Conservation (phyloP, 208 protist genomes). For the Leishmania aethiopica region DNA sequence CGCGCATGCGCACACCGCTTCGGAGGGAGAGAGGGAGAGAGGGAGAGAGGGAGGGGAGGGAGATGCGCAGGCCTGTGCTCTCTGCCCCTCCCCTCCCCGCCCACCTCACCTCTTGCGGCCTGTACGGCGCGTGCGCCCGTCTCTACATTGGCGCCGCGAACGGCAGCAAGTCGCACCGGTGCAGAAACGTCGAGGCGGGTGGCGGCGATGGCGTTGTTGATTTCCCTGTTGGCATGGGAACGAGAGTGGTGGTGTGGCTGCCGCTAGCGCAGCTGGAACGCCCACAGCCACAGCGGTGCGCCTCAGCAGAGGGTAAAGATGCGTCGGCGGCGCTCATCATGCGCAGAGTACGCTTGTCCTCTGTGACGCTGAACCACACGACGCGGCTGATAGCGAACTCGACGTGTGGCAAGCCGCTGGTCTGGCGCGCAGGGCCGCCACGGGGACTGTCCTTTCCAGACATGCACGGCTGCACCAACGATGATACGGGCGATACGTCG, state of each 20-base stretch:
- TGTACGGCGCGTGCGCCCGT: background rate
- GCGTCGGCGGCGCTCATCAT: constrained; percentile 2
- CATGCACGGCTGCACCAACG: background rate
- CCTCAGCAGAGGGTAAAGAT: background rate
- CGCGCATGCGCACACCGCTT: background rate
- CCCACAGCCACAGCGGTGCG: constrained; percentile 1
- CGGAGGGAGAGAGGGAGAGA: background rate
- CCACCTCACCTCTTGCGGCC: background rate
- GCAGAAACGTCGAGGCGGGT: constrained; percentile 2
- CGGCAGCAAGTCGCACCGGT: constrained; percentile 21
- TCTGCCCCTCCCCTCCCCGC: background rate
- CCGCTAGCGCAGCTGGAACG: background rate
- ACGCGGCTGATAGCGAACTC: constrained; percentile 29
- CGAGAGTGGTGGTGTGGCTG: background rate
- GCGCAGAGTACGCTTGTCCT: constrained; percentile 14
- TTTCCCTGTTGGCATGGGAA: background rate
- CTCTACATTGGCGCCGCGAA: constrained; percentile 1
- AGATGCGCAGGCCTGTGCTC: background rate
- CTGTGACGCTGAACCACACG: constrained; percentile 29
- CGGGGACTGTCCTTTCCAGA: background rate
- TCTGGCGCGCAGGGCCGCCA: background rate
- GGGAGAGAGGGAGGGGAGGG: no score
- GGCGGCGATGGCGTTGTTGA: background rate
- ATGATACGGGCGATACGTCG: background rate
- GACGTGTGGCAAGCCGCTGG: constrained; percentile 10